Base-by-base conservation (phyloP, 176 grass and related monocot species). In the Saccharum spontaneum region DNA sequence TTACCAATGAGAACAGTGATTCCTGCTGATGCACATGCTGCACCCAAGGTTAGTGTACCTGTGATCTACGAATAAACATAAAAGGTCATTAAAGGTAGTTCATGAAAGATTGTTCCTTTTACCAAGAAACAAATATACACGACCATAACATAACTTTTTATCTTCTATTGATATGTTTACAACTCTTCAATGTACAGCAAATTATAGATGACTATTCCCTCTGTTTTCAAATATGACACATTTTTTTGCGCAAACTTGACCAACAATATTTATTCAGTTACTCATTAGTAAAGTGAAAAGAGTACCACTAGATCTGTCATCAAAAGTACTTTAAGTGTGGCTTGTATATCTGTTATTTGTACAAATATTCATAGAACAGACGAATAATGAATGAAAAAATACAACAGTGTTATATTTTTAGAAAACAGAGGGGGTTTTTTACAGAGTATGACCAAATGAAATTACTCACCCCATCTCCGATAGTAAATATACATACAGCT, bases 1-100 rank as follows among this genome's bases (percentile, higher is more conserved):
- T 98, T 95, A 77, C 91, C 80, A 60, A 98, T 95, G 65, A 98
- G 82, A 61, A 98, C 93, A 10, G 95, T 98, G 68, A 98, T 95
- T 67, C 95, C 95, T 28, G 91, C 89, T 5, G 95, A 98, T 22
- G 95, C 93, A 83, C 95, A 98, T 33, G 95, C 95, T 15, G 95
- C 95, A 17, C 93, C 91, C n/a, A 98, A 83, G 69, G 93, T 95
- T 49, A 98, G 63, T 66, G 95, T 98, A 13, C 89, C 92, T 65
- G 95, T 98, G 74, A 98, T 89, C 95, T 98, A 90, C 79, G 90
- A 41, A 41, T 9, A 59, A 77, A 67, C 11, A 74, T 79, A 24
- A 37, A 67, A 64, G 23, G 10, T 46, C 28, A 10, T 68, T 60
- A 67, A 75, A 50, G 7, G 14, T 15, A 48, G 18, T 59, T 43